Evolutionary conservation across 495 filamentous ascomycete genomes (phyloP), one percentile per base, ranked within the genome.

Genomic region (Amphirosellinia nigrospora): DNA sequence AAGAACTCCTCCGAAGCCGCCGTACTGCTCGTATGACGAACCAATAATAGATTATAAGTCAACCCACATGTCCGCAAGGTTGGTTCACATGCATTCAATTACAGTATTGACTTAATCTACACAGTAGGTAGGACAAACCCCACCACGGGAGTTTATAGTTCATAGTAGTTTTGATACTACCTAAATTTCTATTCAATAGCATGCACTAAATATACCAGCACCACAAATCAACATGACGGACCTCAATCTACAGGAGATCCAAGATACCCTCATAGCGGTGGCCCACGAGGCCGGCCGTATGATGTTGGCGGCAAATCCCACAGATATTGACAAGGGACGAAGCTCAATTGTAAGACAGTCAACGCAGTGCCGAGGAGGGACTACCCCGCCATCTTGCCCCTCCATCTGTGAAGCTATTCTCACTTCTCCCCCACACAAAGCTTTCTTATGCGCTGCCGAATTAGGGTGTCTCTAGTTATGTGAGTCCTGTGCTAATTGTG

Each of bases 261-360:
- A 93, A 73, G 92, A 96, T 75, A 87, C 88, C 43, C 86, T 98
- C 45, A 82, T 96, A 70, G 79, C 82, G 62, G 78, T 98, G 55
- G 94, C 95, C 74, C 81, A 86, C 63, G 86, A 90, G 75, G 95
- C 94, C 39, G 95, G 94, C 38, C 84, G 88, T 23, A 96, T 93
- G 86, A 97, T 97, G 74, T 85, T 88, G 53, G 83, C 86, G 64
- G 94, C 94, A 64, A 88, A 91, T 62, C 93, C 93, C 0, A 86
- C 83, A 36, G 85, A 86, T 46, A 82, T 85, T 36, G 84, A 81
- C 39, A 85, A 87, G 19, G 92, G 88, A 89, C 89, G 9, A 98
- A 97, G 80, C 90, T 94, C 82, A 97, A 97, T 77, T 94, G 93
- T 96, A 79, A 71, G 81, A 68, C 55, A 43, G 48, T n/a, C 38